Evolutionary conservation across 2,329 filamentous ascomycete genomes (phyloP), one percentile per base, ranked within the genome.

Genomic region (Aspergillus chevalieri): DNA sequence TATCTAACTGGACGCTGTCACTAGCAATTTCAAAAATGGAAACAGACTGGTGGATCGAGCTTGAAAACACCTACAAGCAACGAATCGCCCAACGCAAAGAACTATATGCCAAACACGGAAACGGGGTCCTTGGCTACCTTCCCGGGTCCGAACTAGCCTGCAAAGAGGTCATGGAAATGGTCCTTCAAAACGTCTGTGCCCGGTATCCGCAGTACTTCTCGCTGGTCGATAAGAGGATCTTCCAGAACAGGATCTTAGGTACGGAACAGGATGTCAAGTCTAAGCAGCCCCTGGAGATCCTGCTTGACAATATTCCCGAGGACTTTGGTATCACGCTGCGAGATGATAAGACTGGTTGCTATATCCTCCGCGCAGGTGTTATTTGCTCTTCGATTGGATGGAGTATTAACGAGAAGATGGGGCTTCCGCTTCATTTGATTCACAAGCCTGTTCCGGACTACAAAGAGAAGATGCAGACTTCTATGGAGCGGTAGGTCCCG

Each of bases 121-220:
- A 75, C 8, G 69, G 74, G 3, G 82, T 94, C 1, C 76, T 93
- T 1, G 78, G 85, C 49, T 76, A 77, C 28, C 74, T 91, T 0
- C 87, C 87, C 0, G 88, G 88, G 1, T 85, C 85, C 0, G 86
- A 93, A 59, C 73, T 93, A 0, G 89, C 84, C 0, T 89, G 85
- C 64, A 90, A 89, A 63, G 89, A 95, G 60, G 74, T 93, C 5
- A 91, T 93, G 88, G 89, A 95, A 66, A 90, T 92, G 82, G 78
- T 77, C 2, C 58, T 95, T 3, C 87, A 92, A 56, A 94, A 92
- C 57, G 69, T 92, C n/a, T 87, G 82, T 52, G 77, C 81, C 3
- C 78, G 89, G 3, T 94, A 94, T 61, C 89, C 89, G 0, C 78
- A 83, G 5, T 83, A 86, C 57, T 95, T 95, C 65, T 73, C 74